Evolutionary conservation across 2,329 filamentous ascomycete genomes (phyloP).

Genomic region (Dendrostoma leiphaemia): DNA sequence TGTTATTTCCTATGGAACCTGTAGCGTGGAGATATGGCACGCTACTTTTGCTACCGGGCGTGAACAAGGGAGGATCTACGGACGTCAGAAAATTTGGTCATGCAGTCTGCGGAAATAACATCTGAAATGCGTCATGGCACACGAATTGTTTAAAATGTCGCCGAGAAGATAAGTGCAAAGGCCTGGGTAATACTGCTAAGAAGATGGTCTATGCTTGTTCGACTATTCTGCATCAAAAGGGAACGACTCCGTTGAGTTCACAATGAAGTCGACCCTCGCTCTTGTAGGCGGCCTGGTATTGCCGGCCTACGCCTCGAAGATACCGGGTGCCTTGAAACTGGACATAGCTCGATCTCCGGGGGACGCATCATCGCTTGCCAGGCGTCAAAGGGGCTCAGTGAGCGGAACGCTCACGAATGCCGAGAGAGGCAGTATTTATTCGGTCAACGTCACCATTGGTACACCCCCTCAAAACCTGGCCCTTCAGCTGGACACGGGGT

Average conservation of each 20-base stretch:
- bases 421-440: neutral
- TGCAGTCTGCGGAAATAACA: no score
- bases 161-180: no score
- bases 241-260: neutral
- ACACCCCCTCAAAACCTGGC: conserved; percentile 55
- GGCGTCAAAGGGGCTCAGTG: neutral
- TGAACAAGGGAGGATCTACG: no score
- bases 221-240: no score
- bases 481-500: conserved; percentile 63
- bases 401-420: neutral
- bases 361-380: neutral
- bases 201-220: no score
- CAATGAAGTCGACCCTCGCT: neutral
- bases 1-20: no score
- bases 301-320: neutral
- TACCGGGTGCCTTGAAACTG: neutral
- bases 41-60: no score
- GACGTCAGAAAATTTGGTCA: no score
- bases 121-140: no score
- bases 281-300: neutral
- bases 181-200: no score
- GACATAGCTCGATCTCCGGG: neutral
- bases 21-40: no score
- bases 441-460: conserved; percentile 39
- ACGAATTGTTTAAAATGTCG: no score